Percentiles rank a stretch among this genome's conserved stretches.
Evolutionary conservation across 2,329 filamentous ascomycete species (phyloP).

Genomic region (Triangularia setosa): DNA sequence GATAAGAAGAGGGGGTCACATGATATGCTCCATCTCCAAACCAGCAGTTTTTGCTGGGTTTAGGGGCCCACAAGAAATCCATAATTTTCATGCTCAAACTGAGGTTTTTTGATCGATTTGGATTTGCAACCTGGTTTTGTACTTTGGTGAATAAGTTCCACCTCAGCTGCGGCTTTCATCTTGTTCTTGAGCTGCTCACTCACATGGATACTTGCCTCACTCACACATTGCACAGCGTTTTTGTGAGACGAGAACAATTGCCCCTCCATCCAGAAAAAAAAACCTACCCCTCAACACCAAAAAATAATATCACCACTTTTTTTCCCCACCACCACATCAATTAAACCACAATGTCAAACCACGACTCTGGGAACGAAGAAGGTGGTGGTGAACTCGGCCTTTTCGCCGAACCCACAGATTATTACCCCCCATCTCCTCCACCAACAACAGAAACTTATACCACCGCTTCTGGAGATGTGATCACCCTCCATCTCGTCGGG

Average conservation of each 20-base stretch:
- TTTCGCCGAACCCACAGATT: constrained; percentile 79
- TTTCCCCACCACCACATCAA: not conserved
- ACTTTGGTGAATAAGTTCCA: not conserved
- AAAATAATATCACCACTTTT: not conserved
- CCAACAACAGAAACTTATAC: constrained; percentile 70
- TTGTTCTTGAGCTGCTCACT: not conserved
- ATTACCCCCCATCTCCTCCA: constrained; percentile 71
- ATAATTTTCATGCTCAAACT: not conserved
- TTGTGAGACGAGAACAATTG: not conserved
- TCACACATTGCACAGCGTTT: not conserved
- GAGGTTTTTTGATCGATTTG: not conserved
- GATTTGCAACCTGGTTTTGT: not conserved
- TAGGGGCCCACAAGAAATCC: not conserved
- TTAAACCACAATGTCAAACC: constrained; percentile 1
- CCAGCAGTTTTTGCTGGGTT: not conserved
- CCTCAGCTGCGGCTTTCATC: not conserved
- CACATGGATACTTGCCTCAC: not conserved
- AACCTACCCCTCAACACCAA: not conserved
- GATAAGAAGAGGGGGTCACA: not conserved
- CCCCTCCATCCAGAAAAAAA: not conserved
- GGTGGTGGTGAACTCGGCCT: constrained; percentile 45
- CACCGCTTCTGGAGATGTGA: constrained; percentile 59
- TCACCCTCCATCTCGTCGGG: constrained; percentile 77
- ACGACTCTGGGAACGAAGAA: constrained; percentile 30
- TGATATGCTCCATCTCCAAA: not conserved